These are phyloP conservation scores for Pyrenochaeta sp. DNA, from an alignment of 2,329 filamentous ascomycete species.

Conservation along the genomic window DNA sequence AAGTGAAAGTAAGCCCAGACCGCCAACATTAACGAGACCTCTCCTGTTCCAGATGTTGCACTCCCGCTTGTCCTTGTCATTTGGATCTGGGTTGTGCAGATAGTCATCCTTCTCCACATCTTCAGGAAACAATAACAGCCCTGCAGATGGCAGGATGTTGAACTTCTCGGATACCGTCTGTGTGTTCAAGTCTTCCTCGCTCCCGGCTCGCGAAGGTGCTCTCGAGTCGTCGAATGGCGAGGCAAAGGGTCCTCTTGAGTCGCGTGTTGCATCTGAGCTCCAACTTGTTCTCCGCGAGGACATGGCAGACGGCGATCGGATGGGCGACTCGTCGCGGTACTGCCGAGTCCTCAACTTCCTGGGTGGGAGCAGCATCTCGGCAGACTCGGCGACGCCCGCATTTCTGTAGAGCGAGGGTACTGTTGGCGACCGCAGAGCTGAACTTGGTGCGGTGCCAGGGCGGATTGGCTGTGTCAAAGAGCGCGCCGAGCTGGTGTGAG, in stretches of 20 bases:
- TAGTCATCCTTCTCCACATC: conserved; percentile 79
- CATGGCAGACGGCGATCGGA: conserved; percentile 61
- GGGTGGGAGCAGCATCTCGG: conserved; percentile 61
- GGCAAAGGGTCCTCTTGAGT: conserved; percentile 61
- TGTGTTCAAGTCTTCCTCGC: conserved; percentile 73
- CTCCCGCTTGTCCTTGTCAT: conserved; percentile 67
- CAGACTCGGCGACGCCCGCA: conserved; percentile 52
- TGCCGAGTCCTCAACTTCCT: conserved; percentile 58
- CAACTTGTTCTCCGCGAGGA: conserved; percentile 72
- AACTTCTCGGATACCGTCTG: conserved; percentile 78
- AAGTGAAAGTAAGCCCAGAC: conserved; percentile 65
- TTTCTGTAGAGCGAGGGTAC: conserved; percentile 46
- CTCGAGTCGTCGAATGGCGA: conserved; percentile 69
- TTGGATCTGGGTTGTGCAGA: conserved; percentile 74
- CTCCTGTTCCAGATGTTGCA: conserved; percentile 72
- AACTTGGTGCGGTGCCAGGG: conserved; percentile 47
- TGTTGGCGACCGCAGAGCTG: conserved; percentile 36
- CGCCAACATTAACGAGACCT: conserved; percentile 71
- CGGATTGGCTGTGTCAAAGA: conserved; percentile 54
- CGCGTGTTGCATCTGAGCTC: conserved; percentile 67
- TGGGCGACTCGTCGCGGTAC: conserved; percentile 61
- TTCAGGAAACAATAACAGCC: conserved; percentile 72
- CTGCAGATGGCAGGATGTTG: conserved; percentile 73
- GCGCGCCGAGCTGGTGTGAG: conserved; percentile 54
- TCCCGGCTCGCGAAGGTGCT: conserved; percentile 67